Evolutionary conservation across 2,329 filamentous ascomycete genomes (phyloP).

Genomic region (Colletotrichum liaoningense): DNA sequence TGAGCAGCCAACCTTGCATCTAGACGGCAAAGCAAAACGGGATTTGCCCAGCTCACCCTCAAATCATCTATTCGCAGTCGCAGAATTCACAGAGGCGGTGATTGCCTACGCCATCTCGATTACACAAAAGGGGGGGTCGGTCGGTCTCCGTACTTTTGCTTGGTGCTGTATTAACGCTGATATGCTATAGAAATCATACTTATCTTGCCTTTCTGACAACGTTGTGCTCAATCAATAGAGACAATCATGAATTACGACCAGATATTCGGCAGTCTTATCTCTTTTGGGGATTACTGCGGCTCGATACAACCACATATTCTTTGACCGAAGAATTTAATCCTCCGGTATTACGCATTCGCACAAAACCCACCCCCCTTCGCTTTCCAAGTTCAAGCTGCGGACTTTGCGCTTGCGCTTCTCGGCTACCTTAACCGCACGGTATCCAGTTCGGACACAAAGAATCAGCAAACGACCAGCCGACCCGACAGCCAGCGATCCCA

Average conservation of each 20-base stretch:
- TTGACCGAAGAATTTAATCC: not conserved
- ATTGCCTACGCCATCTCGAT: no score
- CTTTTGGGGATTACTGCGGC: not conserved
- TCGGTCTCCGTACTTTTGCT: not conserved
- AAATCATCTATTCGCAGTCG: not conserved
- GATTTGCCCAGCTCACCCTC: no score
- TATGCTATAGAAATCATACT: not conserved
- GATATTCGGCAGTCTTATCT: not conserved
- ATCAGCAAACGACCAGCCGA: not conserved
- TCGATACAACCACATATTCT: not conserved
- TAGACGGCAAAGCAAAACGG: not conserved
- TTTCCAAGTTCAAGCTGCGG: not conserved
- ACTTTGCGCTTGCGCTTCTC: not conserved
- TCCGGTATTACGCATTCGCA: not conserved
- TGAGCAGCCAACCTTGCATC: not conserved
- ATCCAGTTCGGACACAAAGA: not conserved
- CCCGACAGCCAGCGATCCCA: not conserved
- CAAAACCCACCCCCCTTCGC: not conserved
- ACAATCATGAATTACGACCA: not conserved
- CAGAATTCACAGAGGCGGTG: no score
- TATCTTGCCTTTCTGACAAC: not conserved
- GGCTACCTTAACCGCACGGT: not conserved
- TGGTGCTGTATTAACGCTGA: not conserved
- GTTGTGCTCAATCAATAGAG: not conserved
- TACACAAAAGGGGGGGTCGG: no score